Conservation (phyloP, 306 rosid genomes). For the Acmispon strigosus region DNA sequence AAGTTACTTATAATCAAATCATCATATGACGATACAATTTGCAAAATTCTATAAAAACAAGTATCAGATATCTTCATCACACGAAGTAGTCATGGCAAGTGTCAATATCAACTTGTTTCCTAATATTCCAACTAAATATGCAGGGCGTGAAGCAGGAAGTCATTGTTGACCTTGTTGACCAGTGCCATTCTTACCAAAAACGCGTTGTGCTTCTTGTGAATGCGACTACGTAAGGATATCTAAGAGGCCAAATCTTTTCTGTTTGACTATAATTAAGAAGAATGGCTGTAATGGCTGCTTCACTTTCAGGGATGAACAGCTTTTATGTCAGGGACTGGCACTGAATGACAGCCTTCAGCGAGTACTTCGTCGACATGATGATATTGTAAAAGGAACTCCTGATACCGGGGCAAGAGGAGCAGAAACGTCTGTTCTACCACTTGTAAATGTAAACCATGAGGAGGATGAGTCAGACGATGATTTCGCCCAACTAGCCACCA, state of each 20-base stretch:
- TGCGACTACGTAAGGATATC: constrained; percentile 50
- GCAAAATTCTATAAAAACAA: background rate
- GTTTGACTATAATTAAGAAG: background rate
- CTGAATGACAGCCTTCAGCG: constrained; percentile 87
- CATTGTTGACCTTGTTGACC: constrained; percentile 93
- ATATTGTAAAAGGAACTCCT: constrained; percentile 53
- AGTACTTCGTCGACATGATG: constrained; percentile 65
- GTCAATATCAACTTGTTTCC: constrained; percentile 8
- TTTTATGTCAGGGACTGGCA: constrained; percentile 65
- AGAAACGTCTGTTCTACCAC: constrained; percentile 38
- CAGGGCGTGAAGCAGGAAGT: constrained; percentile 90
- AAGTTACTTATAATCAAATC: background rate
- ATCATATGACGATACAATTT: no score
- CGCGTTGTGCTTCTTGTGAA: constrained; percentile 91
- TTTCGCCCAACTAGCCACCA: constrained; percentile 72
- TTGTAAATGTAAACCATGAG: constrained; percentile 67
- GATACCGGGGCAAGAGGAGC: constrained; percentile 34
- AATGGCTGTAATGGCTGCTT: constrained; percentile 25
- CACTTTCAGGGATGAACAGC: constrained; percentile 70
- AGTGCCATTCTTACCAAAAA: constrained; percentile 82
- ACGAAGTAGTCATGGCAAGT: background rate
- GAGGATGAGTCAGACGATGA: constrained; percentile 84
- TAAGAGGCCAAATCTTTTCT: background rate
- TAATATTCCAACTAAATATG: constrained; percentile 19
- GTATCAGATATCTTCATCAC: background rate